Evolutionary conservation across 2,329 filamentous ascomycete genomes (phyloP), one percentile per base, ranked within the genome.

Genomic region (Colletotrichum cereale): DNA sequence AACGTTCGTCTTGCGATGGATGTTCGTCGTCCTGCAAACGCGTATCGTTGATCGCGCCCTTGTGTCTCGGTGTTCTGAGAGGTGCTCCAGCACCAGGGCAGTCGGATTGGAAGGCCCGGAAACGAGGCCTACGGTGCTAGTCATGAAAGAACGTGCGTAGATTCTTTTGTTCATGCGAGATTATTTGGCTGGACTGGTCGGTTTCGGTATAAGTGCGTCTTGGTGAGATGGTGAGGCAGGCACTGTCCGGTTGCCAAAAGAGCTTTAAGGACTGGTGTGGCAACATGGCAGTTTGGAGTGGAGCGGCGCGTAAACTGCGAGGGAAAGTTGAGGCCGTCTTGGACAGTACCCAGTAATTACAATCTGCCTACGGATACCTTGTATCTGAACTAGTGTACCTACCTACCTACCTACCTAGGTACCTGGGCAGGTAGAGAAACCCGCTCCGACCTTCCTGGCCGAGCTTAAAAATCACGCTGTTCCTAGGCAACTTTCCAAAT

Each of bases 361-460:
- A 7, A 21, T 10, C 44, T 47, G 5, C 42, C 42, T 12, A n/a
- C n/a, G n/a, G n/a, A n/a, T n/a, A 44, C 42, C 42, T 44, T 11
- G 42, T n/a, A 44, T 44, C 1, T 44, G 18, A 44, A 44, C 21
- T 42, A n/a, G n/a, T n/a, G n/a, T n/a, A 42, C 16, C 2, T 12
- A 26, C 11, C n/a, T n/a, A n/a, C n/a, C n/a, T n/a, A n/a, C n/a
- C n/a, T n/a, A n/a, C n/a, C n/a, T n/a, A n/a, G n/a, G n/a, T n/a
- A n/a, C n/a, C n/a, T n/a, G n/a, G n/a, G n/a, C n/a, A n/a, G n/a
- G n/a, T 52, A 18, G 14, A 64, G 52, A 69, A 69, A 36, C 24
- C 60, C 69, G 69, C 65, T 69, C 53, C 65, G 65, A 55, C 65
- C 52, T 72, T 58, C 60, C 58, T 64, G 69, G 60, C 65, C 56